Conservation (phyloP, 257 asterid species). For the Oldenlandia corymbosa region DNA sequence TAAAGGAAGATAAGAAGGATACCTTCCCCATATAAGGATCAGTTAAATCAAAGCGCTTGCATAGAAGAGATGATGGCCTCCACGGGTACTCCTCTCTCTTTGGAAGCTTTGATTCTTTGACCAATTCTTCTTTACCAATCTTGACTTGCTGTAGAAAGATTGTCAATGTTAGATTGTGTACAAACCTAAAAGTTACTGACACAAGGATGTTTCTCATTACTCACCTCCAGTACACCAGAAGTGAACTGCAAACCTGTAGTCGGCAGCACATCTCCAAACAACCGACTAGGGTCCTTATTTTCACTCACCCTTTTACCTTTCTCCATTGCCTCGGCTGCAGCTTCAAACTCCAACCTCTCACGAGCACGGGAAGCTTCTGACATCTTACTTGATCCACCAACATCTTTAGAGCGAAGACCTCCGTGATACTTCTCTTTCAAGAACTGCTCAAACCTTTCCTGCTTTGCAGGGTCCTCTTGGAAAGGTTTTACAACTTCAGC, state of each 20-base stretch:
- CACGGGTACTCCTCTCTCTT: conserved; percentile 86
- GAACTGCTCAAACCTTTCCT: conserved; percentile 87
- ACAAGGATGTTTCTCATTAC: conserved; percentile 14
- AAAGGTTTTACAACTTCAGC: conserved; percentile 57
- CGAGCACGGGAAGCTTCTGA: conserved; percentile 99
- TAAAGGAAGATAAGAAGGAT: conserved; percentile 10
- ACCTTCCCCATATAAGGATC: conserved; percentile 99
- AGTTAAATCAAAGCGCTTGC: conserved; percentile 93
- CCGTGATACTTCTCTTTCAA: conserved; percentile 92
- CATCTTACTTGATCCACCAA: conserved; percentile 81
- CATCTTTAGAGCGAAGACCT: conserved; percentile 81
- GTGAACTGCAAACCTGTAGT: conserved; percentile 70
- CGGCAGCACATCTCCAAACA: conserved; percentile 43
- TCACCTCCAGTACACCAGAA: conserved; percentile 61
- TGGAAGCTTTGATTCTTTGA: conserved; percentile 50
- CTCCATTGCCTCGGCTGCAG: conserved; percentile 60
- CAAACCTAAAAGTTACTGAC: conserved; percentile 11
- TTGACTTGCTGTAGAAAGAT: conserved; percentile 41
- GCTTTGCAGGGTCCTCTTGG: conserved; percentile 71
- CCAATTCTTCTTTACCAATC: conserved; percentile 40
- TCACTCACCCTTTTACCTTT: conserved; percentile 49
- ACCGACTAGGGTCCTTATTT: conserved; percentile 40
- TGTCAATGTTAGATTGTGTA: conserved; percentile 10
- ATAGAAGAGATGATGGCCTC: conserved; percentile 85
- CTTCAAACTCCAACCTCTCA: conserved; percentile 87